Conservation (phyloP, 371 early-diverging fungal genomes). For the Blyttiomyces sp. region DNA sequence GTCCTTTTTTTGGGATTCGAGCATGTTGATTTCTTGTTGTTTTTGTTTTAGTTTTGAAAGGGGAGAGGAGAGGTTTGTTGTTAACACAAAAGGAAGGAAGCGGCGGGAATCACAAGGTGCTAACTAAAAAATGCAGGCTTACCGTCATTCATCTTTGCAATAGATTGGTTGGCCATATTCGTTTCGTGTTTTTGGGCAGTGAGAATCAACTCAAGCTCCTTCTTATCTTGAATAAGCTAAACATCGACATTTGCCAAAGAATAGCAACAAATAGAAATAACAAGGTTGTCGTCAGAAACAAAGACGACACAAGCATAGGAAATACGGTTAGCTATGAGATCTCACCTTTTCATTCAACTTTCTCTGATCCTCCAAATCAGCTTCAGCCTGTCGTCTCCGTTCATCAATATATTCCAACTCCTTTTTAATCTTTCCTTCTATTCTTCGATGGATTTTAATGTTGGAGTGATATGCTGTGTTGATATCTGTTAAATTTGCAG, state of each 20-base stretch:
- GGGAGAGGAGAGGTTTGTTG: too few species aligned
- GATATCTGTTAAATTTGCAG: constrained; percentile 35
- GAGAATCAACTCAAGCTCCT: constrained; percentile 32
- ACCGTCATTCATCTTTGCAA: constrained; percentile 41
- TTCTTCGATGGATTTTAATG: constrained; percentile 45
- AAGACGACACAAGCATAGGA: not conserved
- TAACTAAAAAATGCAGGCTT: not conserved
- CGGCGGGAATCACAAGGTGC: not conserved
- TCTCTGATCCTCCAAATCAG: constrained; percentile 22
- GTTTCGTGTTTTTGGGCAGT: constrained; percentile 39
- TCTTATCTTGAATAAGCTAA: constrained; percentile 16
- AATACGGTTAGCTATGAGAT: not conserved
- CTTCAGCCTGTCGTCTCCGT: constrained; percentile 27
- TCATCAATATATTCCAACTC: constrained; percentile 33
- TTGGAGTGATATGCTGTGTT: constrained; percentile 42
- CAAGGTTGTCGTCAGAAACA: too few species aligned
- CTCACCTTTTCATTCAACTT: constrained; percentile 35
- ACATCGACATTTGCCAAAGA: not conserved
- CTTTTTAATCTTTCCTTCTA: constrained; percentile 43
- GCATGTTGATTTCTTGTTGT: constrained; percentile 35
- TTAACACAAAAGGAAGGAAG: not conserved
- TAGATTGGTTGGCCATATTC: constrained; percentile 33
- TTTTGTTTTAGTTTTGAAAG: too few species aligned
- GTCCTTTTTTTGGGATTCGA: constrained; percentile 20
- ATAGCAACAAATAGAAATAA: constrained; percentile 1